These are phyloP conservation scores for Globisporangium nagaii DNA, from an alignment of 352 stramenopile species.

Conservation along the genomic window DNA sequence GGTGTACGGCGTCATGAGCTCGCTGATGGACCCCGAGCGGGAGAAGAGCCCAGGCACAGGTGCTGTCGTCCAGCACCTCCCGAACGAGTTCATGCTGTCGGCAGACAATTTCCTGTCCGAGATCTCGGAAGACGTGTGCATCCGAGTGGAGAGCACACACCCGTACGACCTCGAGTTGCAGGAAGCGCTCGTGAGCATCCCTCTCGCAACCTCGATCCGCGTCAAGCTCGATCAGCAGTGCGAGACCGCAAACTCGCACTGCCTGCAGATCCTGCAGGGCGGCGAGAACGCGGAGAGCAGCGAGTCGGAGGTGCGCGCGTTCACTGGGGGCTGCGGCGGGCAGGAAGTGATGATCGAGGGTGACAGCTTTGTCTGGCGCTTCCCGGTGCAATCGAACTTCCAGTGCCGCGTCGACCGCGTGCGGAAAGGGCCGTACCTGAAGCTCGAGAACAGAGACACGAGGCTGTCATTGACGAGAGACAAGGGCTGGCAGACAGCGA, in stretches of 20 bases:
- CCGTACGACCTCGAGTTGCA: slow-evolving; percentile 81
- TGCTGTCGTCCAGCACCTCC: slow-evolving; percentile 19
- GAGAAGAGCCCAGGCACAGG: slow-evolving; percentile 6
- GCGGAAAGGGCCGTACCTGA: slow-evolving; percentile 82
- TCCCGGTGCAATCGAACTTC: slow-evolving; percentile 86
- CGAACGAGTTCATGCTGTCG: slow-evolving; percentile 85
- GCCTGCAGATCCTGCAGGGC: slow-evolving; percentile 82
- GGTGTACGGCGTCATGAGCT: slow-evolving; percentile 82
- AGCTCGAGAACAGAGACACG: slow-evolving; percentile 86
- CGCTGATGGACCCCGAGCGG: slow-evolving; percentile 56
- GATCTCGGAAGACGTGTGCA: slow-evolving; percentile 80
- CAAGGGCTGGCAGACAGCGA: slow-evolving; percentile 87
- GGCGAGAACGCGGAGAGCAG: slow-evolving; percentile 38
- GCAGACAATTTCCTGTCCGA: slow-evolving; percentile 85
- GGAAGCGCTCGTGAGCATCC: slow-evolving; percentile 75
- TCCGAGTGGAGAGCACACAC: slow-evolving; percentile 69
- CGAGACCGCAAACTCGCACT: slow-evolving; percentile 83
- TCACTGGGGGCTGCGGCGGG: slow-evolving; percentile 71
- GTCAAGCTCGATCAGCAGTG: slow-evolving; percentile 72
- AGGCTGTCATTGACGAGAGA: slow-evolving; percentile 76
- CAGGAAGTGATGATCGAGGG: slow-evolving; percentile 86
- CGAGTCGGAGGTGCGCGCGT: slow-evolving; percentile 81
- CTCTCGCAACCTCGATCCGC: slow-evolving; percentile 77
- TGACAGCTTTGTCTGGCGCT: slow-evolving; percentile 84
- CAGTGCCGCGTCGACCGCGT: slow-evolving; percentile 83